Conservation (phyloP, 768 basidiomycete genomes). For the Calvatia gigantea region DNA sequence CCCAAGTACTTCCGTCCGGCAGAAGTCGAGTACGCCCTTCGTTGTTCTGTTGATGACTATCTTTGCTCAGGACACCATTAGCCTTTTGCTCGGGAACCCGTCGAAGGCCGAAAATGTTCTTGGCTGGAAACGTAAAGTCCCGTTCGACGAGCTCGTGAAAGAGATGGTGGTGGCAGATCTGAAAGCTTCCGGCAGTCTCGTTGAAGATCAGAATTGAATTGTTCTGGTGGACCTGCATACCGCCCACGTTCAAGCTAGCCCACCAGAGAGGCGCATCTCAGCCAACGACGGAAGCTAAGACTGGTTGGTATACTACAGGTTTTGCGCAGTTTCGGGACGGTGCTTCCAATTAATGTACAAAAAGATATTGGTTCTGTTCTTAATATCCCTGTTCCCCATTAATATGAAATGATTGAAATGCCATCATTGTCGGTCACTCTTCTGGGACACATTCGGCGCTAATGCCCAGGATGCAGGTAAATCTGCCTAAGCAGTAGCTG, state of each 20-base stretch:
- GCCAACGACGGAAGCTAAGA: too few relatives aligned
- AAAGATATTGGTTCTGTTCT: too few relatives aligned
- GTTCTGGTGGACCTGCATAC: background rate
- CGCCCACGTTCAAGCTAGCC: too few relatives aligned
- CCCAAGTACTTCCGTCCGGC: constrained; percentile 90
- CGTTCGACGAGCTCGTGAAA: constrained; percentile 79
- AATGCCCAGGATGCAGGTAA: background rate
- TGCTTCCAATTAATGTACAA: too few relatives aligned
- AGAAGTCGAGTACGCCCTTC: constrained; percentile 79
- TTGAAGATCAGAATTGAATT: constrained; percentile 79
- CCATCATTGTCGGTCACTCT: too few relatives aligned
- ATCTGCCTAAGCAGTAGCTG: constrained; percentile 29
- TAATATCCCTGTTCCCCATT: too few relatives aligned
- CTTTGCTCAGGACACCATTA: background rate
- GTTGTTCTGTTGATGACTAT: background rate
- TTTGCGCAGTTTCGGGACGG: too few relatives aligned
- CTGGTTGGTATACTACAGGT: too few relatives aligned
- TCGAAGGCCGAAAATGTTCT: constrained; percentile 85
- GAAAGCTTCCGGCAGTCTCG: constrained; percentile 63
- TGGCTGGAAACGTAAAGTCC: constrained; percentile 86
- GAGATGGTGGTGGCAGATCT: constrained; percentile 92
- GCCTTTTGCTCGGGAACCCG: constrained; percentile 79
- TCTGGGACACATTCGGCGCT: too few relatives aligned
- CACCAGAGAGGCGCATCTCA: too few relatives aligned
- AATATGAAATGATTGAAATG: too few relatives aligned